Evolutionary conservation across 2,329 filamentous ascomycete genomes (phyloP).

Genomic region (Pseudophaeomoniella oleicola): DNA sequence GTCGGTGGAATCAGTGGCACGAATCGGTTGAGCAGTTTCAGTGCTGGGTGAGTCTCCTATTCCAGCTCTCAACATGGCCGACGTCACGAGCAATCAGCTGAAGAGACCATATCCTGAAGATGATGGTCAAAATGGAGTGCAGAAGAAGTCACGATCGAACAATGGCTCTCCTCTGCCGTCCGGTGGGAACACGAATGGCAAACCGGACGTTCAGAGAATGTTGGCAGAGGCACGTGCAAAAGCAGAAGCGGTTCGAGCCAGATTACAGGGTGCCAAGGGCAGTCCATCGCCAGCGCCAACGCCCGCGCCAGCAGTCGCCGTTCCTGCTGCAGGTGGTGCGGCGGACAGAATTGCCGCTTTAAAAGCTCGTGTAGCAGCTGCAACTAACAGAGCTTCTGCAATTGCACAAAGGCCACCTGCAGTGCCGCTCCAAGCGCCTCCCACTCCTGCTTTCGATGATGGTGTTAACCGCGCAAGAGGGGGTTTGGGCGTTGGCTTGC

Average conservation of each 20-base stretch:
- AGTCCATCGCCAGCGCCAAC: constrained; percentile 12
- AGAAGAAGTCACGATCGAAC: constrained; percentile 34
- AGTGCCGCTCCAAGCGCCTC: constrained; percentile 16
- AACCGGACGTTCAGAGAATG: constrained; percentile 31
- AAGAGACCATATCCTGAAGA: constrained; percentile 35
- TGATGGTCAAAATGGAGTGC: constrained; percentile 20
- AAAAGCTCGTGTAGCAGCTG: constrained; percentile 65
- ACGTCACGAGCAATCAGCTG: constrained; percentile 25
- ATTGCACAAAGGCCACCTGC: constrained; percentile 30
- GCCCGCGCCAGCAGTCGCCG: constrained; percentile 15
- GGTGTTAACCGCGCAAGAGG: constrained; percentile 39
- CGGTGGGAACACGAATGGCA: constrained; percentile 19
- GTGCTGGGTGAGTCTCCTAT: constrained; percentile 12
- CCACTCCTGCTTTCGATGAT: constrained; percentile 32
- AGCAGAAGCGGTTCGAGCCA: constrained; percentile 32
- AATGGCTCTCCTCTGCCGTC: constrained; percentile 31
- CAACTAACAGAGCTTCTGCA: constrained; percentile 39
- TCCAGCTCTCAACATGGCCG: constrained; percentile 21
- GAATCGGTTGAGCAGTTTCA: too few species aligned
- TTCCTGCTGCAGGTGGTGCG: constrained; percentile 37
- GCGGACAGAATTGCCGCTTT: constrained; percentile 60
- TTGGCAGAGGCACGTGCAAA: constrained; percentile 32
- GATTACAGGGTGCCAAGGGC: constrained; percentile 22
- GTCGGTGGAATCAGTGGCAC: too few species aligned
- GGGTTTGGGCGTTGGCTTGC: constrained; percentile 60